Evolutionary conservation across 441 rosid genomes (phyloP), one percentile per base, ranked within the genome.

Genomic region (Geranium incanum): DNA sequence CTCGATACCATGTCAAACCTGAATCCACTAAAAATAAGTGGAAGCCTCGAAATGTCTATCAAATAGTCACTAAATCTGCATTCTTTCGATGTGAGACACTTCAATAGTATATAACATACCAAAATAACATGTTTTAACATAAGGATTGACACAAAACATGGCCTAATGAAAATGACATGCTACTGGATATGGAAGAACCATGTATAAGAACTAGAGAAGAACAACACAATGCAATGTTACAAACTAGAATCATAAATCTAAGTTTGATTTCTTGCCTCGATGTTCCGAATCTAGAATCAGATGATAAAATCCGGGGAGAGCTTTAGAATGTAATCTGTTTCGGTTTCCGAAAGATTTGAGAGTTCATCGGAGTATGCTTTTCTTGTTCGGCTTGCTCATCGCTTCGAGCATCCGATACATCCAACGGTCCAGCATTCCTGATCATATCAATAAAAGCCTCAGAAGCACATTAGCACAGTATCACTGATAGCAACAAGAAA

Each of bases 381-480:
- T 81, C 7, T 75, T 37, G 6, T 75, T 82, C 68, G 87, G 84
- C 73, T 86, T 86, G 18, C 80, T 85, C 55, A 87, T 48, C 0
- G 82, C 88, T 78, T 90, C 96, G 16, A 92, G 70, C 45, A 95
- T 77, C 66, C 92, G 87, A 78, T 73, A 92, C 97, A 92, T 90
- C 99, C 99, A 95, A 68, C 99, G 89, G 81, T 95, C 99, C 73
- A 95, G 80, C 97, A 95, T 87, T 78, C 99, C 97, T 95, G 84
- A 76, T 64, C 28, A 57, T 23, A 64, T 64, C 7, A 64, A 36
- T 4, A 7, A 21, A 21, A 0, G 11, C 67, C 5, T 64, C 15
- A 11, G 9, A 64, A 64, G 39, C 67, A 23, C 13, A 64, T 28
- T 23, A 28, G 12, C 8, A 38, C 37, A 6, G 67, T n/a, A 45